Evolutionary conservation across 495 filamentous ascomycete genomes (phyloP).

Genomic region (Penicillium dipodomyicola): DNA sequence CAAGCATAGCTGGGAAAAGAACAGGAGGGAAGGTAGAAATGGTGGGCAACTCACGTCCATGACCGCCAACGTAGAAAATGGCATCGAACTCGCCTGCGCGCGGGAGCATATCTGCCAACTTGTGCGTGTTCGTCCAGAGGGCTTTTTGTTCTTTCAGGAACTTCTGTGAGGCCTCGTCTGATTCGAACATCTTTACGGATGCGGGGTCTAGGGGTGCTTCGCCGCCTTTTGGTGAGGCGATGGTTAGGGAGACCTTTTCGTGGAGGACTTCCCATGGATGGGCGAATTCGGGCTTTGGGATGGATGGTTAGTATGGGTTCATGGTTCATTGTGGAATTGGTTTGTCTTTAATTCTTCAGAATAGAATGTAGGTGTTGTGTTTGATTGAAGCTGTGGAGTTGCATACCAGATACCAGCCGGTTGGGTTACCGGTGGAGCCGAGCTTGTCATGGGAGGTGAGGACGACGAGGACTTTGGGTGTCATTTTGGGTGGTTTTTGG

Average conservation of each 20-base stretch:
- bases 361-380: background rate
- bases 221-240: constrained; percentile 69
- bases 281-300: constrained; percentile 62
- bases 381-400: constrained; percentile 4
- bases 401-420: constrained; percentile 66
- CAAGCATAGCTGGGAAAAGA: background rate
- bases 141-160: constrained; percentile 54
- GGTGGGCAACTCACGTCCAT: constrained; percentile 57
- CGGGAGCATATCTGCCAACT: constrained; percentile 50
- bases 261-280: constrained; percentile 64
- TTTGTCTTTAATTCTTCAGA: background rate
- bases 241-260: constrained; percentile 52
- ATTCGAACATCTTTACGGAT: constrained; percentile 60
- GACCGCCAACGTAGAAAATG: constrained; percentile 72
- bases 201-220: constrained; percentile 62
- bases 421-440: constrained; percentile 50
- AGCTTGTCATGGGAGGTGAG: constrained; percentile 61
- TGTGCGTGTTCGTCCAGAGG: constrained; percentile 63
- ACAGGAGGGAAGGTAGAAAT: too few relatives aligned
- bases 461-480: constrained; percentile 65
- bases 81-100: constrained; percentile 61
- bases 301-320: background rate
- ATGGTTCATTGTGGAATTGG: background rate
- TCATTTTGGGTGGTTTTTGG: constrained; percentile 20
- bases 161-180: constrained; percentile 48